Evolutionary conservation across 495 filamentous ascomycete species (phyloP).

Genomic region (Xylaria acuta): DNA sequence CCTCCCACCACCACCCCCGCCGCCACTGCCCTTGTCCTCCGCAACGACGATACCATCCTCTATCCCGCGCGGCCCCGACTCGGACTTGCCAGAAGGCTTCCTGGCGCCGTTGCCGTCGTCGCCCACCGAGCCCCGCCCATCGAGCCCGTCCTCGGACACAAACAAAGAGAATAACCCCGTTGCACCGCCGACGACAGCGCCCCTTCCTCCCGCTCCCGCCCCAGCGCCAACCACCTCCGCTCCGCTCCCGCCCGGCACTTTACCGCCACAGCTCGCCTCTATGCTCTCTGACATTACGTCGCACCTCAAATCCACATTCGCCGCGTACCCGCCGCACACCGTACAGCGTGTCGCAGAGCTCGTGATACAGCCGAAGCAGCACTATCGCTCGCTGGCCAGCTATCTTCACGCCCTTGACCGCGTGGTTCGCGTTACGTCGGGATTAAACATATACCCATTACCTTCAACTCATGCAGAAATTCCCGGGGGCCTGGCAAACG

Average conservation of each 20-base stretch:
- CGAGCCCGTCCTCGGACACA: constrained; percentile 53
- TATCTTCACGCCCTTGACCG: constrained; percentile 92
- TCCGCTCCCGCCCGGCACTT: constrained; percentile 41
- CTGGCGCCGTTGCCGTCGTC: constrained; percentile 54
- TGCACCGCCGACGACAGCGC: constrained; percentile 32
- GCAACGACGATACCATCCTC: constrained; percentile 44
- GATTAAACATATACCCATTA: constrained; percentile 80
- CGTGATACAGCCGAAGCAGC: constrained; percentile 73
- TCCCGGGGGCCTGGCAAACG: constrained; percentile 59
- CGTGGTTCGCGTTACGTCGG: constrained; percentile 88
- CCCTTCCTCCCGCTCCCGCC: constrained; percentile 24
- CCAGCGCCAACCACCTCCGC: constrained; percentile 24
- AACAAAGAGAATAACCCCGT: constrained; percentile 55
- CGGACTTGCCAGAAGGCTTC: constrained; percentile 64
- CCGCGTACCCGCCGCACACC: constrained; percentile 83
- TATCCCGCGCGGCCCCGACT: constrained; percentile 41
- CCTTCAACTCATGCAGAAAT: constrained; percentile 63
- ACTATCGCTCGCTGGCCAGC: constrained; percentile 80
- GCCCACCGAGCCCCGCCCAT: constrained; percentile 53
- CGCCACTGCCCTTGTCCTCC: constrained; percentile 34
- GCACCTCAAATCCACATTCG: constrained; percentile 72
- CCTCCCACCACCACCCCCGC: constrained; percentile 38
- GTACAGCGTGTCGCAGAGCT: constrained; percentile 93
- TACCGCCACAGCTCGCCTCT: constrained; percentile 68
- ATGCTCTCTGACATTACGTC: constrained; percentile 70